phyloP scores from a whole-genome alignment of 371 early-diverging fungal genomes.

The Apophysomyces variabilis region DNA sequence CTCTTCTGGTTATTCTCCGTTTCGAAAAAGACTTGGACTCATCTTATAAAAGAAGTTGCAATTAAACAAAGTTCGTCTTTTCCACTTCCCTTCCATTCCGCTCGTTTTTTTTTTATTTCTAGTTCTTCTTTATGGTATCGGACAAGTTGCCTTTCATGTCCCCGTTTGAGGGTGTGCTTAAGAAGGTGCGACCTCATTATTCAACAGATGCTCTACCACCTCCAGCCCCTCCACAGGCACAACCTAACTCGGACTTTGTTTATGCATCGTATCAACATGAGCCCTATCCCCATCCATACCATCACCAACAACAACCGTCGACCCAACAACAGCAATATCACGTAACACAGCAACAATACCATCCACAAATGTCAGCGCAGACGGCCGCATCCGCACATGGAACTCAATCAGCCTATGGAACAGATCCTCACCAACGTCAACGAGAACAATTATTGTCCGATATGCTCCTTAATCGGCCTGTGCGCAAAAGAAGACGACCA shows the following conservation, averaged over 20 bases:
- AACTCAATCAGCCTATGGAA: not conserved
- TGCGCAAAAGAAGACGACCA: slow-evolving; percentile 60
- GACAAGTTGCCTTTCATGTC: slow-evolving; percentile 17
- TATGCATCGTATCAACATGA: slow-evolving; percentile 18
- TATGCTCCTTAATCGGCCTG: slow-evolving; percentile 22
- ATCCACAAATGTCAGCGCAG: slow-evolving; percentile 2
- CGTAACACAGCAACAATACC: slow-evolving; percentile 3
- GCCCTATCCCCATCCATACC: slow-evolving; percentile 12
- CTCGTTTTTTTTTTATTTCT: not conserved
- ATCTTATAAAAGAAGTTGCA: slow-evolving; percentile 6
- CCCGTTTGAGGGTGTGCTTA: slow-evolving; percentile 20
- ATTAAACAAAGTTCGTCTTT: slow-evolving; percentile 16
- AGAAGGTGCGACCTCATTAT: slow-evolving; percentile 23
- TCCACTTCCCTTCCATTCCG: slow-evolving; percentile 4
- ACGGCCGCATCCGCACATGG: not conserved
- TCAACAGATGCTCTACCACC: slow-evolving; percentile 23
- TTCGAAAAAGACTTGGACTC: slow-evolving; percentile 29
- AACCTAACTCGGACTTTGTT: slow-evolving; percentile 1
- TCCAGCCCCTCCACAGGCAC: slow-evolving; percentile 18
- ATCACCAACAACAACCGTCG: slow-evolving; percentile 10
- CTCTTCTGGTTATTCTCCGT: slow-evolving; percentile 24
- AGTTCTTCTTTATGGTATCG: slow-evolving; percentile 17
- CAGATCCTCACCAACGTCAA: slow-evolving; percentile 5
- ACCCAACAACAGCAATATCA: slow-evolving; percentile 18
- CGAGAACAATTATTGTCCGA: slow-evolving; percentile 10